A percentile compares a stretch with the other conserved stretches of the same genome.
Evolutionary conservation across 2,329 filamentous ascomycete species (phyloP).

Genomic region (Beauveria caledonica): DNA sequence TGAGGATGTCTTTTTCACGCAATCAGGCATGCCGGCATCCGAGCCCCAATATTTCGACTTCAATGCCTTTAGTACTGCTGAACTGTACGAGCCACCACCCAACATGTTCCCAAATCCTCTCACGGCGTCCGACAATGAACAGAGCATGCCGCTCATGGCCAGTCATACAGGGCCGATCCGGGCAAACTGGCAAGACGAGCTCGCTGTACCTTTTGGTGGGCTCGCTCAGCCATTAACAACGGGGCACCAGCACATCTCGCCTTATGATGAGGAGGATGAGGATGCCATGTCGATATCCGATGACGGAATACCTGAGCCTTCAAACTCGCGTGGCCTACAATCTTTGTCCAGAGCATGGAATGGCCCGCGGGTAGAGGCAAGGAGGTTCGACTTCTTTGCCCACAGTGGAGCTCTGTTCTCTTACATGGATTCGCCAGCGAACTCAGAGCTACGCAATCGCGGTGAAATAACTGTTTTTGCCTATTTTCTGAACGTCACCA

Average conservation of each 20-base stretch:
- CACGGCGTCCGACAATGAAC: background rate
- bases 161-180: background rate
- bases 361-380: constrained; percentile 35
- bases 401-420: constrained; percentile 48
- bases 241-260: background rate
- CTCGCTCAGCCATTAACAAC: background rate
- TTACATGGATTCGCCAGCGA: constrained; percentile 56
- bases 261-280: constrained; percentile 12
- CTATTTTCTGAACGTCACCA: constrained; percentile 86
- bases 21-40: background rate
- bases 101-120: constrained; percentile 5
- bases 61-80: background rate
- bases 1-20: constrained; percentile 6
- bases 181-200: background rate
- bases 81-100: background rate
- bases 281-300: constrained; percentile 13
- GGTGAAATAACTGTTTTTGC: constrained; percentile 78
- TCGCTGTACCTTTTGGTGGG: background rate
- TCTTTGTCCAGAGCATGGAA: constrained; percentile 10
- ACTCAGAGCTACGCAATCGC: constrained; percentile 69
- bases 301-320: background rate
- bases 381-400: constrained; percentile 37
- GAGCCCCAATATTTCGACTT: constrained; percentile 6
- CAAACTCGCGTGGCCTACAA: background rate
- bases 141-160: background rate